Conservation (phyloP, 306 rosid genomes). For the Citrullus mucosospermus region DNA sequence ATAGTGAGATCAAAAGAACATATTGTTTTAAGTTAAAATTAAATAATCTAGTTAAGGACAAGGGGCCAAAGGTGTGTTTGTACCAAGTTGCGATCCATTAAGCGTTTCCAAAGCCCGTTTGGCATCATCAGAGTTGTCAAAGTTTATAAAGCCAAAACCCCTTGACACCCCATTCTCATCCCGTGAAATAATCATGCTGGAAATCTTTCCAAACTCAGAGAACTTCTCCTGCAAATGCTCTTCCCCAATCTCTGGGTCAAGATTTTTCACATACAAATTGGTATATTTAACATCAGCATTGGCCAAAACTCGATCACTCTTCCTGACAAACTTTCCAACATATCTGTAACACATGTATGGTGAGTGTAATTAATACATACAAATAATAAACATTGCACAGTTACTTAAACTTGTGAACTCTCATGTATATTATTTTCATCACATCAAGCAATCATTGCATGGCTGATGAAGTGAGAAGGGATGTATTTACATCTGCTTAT, state of each 20-base stretch:
- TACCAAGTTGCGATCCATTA: constrained; percentile 67
- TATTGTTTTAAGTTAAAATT: not conserved
- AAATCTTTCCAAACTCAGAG: constrained; percentile 53
- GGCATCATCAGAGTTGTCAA: constrained; percentile 65
- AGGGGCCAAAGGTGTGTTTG: constrained; percentile 3
- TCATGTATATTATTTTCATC: constrained; percentile 1
- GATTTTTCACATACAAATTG: constrained; percentile 67
- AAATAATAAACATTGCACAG: not conserved
- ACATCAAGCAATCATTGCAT: not conserved
- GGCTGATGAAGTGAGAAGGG: constrained; percentile 3
- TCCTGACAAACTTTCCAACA: constrained; percentile 61
- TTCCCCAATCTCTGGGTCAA: constrained; percentile 51
- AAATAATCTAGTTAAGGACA: not conserved
- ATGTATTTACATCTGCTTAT: constrained; percentile 50
- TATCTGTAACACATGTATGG: constrained; percentile 32
- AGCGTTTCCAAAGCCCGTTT: constrained; percentile 56
- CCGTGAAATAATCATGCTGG: constrained; percentile 50
- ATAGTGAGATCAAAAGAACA: not conserved
- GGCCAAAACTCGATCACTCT: constrained; percentile 43
- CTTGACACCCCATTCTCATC: constrained; percentile 47
- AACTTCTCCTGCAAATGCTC: constrained; percentile 49
- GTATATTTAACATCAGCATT: constrained; percentile 52
- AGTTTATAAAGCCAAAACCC: constrained; percentile 81
- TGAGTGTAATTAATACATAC: not conserved
- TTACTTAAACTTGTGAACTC: not conserved